Percentiles rank a stretch among this genome's conserved stretches.
Evolutionary conservation across 495 filamentous ascomycete genomes (phyloP).

Genomic region (Aspergillus ellipticus): DNA sequence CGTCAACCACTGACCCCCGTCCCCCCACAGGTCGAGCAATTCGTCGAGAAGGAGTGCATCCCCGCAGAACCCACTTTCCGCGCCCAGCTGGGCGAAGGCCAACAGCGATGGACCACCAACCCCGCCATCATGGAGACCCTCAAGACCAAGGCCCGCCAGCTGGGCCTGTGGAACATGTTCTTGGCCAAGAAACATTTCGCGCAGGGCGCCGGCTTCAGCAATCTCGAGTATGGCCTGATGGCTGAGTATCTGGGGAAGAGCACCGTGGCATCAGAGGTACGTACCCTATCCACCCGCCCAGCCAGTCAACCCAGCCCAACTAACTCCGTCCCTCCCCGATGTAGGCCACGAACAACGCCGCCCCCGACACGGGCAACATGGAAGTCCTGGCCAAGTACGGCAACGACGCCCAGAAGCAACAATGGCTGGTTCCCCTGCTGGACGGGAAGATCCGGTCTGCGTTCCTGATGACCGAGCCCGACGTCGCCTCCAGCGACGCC

Average conservation of each 20-base stretch:
- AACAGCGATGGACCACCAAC: conserved; percentile 70
- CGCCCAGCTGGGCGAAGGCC: conserved; percentile 73
- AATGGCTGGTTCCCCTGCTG: conserved; percentile 81
- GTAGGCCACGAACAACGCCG: conserved; percentile 81
- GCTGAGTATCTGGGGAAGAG: conserved; percentile 85
- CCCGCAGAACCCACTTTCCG: conserved; percentile 74
- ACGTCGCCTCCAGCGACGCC: conserved; percentile 80
- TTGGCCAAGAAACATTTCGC: conserved; percentile 90
- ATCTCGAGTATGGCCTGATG: conserved; percentile 91
- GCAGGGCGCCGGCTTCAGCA: conserved; percentile 86
- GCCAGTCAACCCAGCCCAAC: not conserved
- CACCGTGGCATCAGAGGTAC: conserved; percentile 67
- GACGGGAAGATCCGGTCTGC: conserved; percentile 83
- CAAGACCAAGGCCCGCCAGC: conserved; percentile 74
- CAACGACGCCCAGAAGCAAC: conserved; percentile 79
- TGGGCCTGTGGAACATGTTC: conserved; percentile 99
- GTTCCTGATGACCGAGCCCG: conserved; percentile 92
- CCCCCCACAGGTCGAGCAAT: conserved; percentile 78
- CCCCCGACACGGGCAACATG: conserved; percentile 95
- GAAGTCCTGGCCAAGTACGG: conserved; percentile 93
- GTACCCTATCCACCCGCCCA: not conserved
- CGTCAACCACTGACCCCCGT: conserved; percentile 21
- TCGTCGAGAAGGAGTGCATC: conserved; percentile 95
- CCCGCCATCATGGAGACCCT: conserved; percentile 82
- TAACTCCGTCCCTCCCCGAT: not conserved